These are phyloP conservation scores for Trichophyton rubrum DNA, from an alignment of 2,329 filamentous ascomycete species.

Conservation along the genomic window DNA sequence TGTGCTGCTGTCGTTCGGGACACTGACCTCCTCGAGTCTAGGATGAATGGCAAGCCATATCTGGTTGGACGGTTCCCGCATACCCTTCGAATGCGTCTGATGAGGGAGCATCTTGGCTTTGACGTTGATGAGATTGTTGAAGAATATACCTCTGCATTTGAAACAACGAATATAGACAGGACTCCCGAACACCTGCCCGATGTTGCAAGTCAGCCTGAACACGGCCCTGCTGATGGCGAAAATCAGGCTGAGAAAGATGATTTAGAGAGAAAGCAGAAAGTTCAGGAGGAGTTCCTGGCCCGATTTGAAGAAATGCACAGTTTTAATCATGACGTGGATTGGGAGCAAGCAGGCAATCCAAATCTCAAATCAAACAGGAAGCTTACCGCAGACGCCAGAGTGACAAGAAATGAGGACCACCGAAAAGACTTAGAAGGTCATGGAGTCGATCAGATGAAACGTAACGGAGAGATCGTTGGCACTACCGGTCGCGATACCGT, in stretches of 20 bases:
- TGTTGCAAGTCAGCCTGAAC: neutral
- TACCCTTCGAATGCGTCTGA: constrained; percentile 70
- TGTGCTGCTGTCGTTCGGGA: constrained; percentile 81
- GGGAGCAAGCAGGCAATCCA: constrained; percentile 46
- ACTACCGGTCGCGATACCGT: constrained; percentile 59
- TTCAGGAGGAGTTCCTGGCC: constrained; percentile 46
- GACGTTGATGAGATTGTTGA: constrained; percentile 81
- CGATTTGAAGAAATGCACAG: constrained; percentile 48
- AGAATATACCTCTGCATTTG: constrained; percentile 40
- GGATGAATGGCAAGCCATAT: constrained; percentile 62
- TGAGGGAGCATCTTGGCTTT: constrained; percentile 74
- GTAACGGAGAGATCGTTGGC: constrained; percentile 47
- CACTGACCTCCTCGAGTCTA: constrained; percentile 53
- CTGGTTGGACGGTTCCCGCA: constrained; percentile 64
- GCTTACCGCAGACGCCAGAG: constrained; percentile 43
- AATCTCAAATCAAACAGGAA: constrained; percentile 45
- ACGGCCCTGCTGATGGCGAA: constrained; percentile 21
- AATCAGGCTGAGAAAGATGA: constrained; percentile 31
- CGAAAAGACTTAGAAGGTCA: constrained; percentile 66
- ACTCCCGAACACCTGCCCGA: neutral
- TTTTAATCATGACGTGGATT: constrained; percentile 64
- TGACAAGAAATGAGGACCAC: constrained; percentile 51
- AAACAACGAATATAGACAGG: constrained; percentile 4
- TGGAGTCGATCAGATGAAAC: constrained; percentile 63
- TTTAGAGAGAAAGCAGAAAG: constrained; percentile 31